Percentiles rank a stretch among this genome's conserved stretches.
Conservation (phyloP, 192 early-diverging fungal species). For the Coemansia sp. region DNA sequence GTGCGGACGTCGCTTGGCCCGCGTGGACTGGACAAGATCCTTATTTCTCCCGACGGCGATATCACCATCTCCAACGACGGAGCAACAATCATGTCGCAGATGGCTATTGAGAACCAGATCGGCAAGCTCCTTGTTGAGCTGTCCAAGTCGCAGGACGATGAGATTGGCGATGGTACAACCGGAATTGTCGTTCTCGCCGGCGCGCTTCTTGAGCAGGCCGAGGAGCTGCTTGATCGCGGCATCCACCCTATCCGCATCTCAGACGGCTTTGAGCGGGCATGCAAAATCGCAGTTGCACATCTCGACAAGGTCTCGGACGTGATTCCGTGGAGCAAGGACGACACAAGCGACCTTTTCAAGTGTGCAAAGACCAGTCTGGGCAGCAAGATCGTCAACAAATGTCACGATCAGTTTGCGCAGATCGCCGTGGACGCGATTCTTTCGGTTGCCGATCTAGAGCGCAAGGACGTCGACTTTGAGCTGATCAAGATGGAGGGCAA, state of each 20-base stretch:
- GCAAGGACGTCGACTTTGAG: constrained; percentile 99
- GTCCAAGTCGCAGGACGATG: constrained; percentile 98
- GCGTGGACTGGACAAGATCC: constrained; percentile 98
- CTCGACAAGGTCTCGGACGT: constrained; percentile 91
- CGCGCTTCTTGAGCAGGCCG: constrained; percentile 95
- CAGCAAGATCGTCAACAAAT: constrained; percentile 99
- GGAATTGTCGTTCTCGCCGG: constrained; percentile 99
- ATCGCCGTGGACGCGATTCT: constrained; percentile 99
- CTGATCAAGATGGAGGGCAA: constrained; percentile 99
- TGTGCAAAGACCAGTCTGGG: constrained; percentile 97
- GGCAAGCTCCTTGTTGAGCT: constrained; percentile 97
- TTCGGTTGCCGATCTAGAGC: constrained; percentile 96
- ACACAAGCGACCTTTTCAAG: constrained; percentile 85
- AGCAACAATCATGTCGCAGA: constrained; percentile 95
- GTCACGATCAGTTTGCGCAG: constrained; percentile 95
- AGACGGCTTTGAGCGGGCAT: constrained; percentile 98
- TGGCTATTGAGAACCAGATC: constrained; percentile 99
- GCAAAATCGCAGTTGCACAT: constrained; percentile 89
- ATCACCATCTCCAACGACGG: constrained; percentile 99
- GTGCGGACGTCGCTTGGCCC: constrained; percentile 98
- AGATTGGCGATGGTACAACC: constrained; percentile 99
- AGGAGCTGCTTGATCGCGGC: constrained; percentile 90
- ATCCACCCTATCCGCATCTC: constrained; percentile 99
- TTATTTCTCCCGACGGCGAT: constrained; percentile 99
- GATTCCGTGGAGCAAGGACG: constrained; percentile 79